Evolutionary conservation across 2,329 filamentous ascomycete genomes (phyloP).

Genomic region (Exophiala spinifera): DNA sequence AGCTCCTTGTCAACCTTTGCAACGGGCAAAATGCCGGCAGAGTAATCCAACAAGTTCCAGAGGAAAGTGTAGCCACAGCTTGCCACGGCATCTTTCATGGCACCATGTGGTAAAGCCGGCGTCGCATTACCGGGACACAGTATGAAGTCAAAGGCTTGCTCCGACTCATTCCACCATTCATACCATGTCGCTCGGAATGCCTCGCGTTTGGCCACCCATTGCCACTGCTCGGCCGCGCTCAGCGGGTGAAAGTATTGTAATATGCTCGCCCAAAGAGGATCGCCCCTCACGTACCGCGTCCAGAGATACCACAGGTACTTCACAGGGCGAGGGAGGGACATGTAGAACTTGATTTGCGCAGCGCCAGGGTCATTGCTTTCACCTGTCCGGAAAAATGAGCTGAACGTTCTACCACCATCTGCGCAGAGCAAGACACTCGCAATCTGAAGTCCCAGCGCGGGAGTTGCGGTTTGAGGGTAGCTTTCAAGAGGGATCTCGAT

Average conservation of each 20-base stretch:
- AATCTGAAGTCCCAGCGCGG: slow-evolving; percentile 71
- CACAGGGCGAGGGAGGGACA: slow-evolving; percentile 67
- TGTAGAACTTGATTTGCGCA: slow-evolving; percentile 69
- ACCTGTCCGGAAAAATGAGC: slow-evolving; percentile 69
- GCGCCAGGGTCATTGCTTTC: slow-evolving; percentile 80
- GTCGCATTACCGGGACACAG: slow-evolving; percentile 85
- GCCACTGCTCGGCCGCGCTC: slow-evolving; percentile 75
- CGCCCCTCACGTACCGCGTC: slow-evolving; percentile 76
- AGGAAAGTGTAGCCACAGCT: slow-evolving; percentile 91
- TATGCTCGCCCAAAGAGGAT: slow-evolving; percentile 74
- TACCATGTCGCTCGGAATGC: slow-evolving; percentile 75
- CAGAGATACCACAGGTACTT: slow-evolving; percentile 87
- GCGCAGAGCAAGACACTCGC: slow-evolving; percentile 78
- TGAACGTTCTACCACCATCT: slow-evolving; percentile 78
- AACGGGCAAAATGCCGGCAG: slow-evolving; percentile 76
- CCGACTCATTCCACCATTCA: slow-evolving; percentile 73
- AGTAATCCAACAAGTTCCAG: slow-evolving; percentile 91
- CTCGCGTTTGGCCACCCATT: slow-evolving; percentile 73
- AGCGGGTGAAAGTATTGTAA: slow-evolving; percentile 71
- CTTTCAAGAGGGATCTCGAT: slow-evolving; percentile 49
- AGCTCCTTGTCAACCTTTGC: slow-evolving; percentile 76
- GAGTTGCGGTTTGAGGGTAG: slow-evolving; percentile 69
- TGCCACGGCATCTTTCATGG: slow-evolving; percentile 79
- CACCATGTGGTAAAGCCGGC: slow-evolving; percentile 80
- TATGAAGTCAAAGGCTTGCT: slow-evolving; percentile 73